phyloP scores from a whole-genome alignment of 495 filamentous ascomycete species.

The Xylaria bambusicola region DNA sequence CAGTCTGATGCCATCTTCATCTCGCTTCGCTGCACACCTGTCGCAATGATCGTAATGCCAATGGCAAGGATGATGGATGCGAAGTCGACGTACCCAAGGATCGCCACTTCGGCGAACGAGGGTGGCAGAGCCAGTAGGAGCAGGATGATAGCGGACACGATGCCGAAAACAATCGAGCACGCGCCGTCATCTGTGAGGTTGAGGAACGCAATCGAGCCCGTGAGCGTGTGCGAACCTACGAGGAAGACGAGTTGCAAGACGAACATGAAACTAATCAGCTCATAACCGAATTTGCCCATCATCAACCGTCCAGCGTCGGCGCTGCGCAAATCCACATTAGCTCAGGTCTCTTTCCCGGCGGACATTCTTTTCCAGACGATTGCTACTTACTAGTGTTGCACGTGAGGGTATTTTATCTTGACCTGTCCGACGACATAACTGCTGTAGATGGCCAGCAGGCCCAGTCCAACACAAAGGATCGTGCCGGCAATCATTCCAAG shows the following conservation, averaged over 20 bases:
- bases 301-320: constrained; percentile 71
- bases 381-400: constrained; percentile 57
- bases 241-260: constrained; percentile 72
- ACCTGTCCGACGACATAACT: constrained; percentile 78
- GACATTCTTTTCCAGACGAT: too few species aligned
- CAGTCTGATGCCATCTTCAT: constrained; percentile 38
- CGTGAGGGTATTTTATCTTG: constrained; percentile 69
- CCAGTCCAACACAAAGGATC: constrained; percentile 61
- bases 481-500: constrained; percentile 62
- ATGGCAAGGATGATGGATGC: constrained; percentile 66
- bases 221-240: constrained; percentile 74
- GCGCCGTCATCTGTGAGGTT: constrained; percentile 62
- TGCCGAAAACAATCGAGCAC: constrained; percentile 68
- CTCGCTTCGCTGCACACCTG: constrained; percentile 53
- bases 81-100: constrained; percentile 62
- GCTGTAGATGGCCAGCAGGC: constrained; percentile 72
- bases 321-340: constrained; percentile 15
- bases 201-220: constrained; percentile 72
- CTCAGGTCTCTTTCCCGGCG: too few species aligned
- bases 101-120: constrained; percentile 56
- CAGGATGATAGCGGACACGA: constrained; percentile 64
- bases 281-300: constrained; percentile 62
- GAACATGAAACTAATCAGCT: constrained; percentile 64
- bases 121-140: constrained; percentile 64
- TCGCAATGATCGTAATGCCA: constrained; percentile 68